Conservation (phyloP, 2,329 filamentous ascomycete genomes). For the Talaromyces islandicus region DNA sequence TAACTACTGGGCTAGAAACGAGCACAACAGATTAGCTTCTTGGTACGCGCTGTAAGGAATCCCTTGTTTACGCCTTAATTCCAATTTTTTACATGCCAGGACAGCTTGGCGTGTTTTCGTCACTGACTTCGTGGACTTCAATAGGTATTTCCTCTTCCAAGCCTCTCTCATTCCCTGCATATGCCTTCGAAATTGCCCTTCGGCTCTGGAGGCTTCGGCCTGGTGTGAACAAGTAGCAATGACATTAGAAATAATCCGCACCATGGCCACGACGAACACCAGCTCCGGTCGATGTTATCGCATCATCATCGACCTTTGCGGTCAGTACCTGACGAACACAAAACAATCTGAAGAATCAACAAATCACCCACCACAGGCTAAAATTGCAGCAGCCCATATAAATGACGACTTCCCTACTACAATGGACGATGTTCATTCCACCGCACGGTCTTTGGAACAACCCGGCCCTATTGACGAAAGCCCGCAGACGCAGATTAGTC, state of each 20-base stretch:
- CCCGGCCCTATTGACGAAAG: constrained; percentile 13
- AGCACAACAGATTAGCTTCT: constrained; percentile 29
- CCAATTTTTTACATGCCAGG: not conserved
- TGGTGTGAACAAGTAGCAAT: constrained; percentile 33
- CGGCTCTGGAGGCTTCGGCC: constrained; percentile 25
- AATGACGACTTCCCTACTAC: constrained; percentile 1
- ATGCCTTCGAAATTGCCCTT: constrained; percentile 35
- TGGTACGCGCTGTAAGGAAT: constrained; percentile 16
- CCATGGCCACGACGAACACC: constrained; percentile 30
- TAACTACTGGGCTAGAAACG: constrained; percentile 32
- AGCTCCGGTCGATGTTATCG: constrained; percentile 33
- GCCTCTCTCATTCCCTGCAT: constrained; percentile 39
- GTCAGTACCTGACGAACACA: constrained; percentile 2
- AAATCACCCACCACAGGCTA: not conserved
- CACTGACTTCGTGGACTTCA: not conserved
- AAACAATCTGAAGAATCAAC: not conserved
- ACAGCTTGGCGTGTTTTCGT: not conserved
- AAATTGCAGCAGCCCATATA: not conserved
- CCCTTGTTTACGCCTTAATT: not conserved
- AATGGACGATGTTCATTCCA: constrained; percentile 13
- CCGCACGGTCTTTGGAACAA: not conserved
- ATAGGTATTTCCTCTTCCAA: constrained; percentile 37
- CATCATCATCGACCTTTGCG: constrained; percentile 30
- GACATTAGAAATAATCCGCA: constrained; percentile 27
- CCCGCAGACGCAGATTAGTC: constrained; percentile 19